Conservation (phyloP, 352 stramenopile species). For the Thraustochytrium striatum region DNA sequence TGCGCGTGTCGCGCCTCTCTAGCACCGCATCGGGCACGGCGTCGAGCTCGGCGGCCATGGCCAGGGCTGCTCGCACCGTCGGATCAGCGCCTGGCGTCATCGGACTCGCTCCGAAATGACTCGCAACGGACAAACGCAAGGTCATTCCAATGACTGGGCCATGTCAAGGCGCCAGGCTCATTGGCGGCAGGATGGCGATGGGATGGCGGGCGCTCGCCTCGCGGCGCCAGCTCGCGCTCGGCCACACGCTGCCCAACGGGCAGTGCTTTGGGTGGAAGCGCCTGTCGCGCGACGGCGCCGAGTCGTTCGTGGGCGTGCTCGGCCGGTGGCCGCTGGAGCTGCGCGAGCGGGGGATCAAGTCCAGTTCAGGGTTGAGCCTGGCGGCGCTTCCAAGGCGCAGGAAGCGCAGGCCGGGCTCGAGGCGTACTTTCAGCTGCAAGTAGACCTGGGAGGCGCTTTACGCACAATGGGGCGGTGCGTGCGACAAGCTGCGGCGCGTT, state of each 20-base stretch:
- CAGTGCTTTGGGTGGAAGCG: slow-evolving; percentile 71
- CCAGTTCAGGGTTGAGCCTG: slow-evolving; percentile 63
- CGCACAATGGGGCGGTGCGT: slow-evolving; percentile 66
- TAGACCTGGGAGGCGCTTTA: slow-evolving; percentile 67
- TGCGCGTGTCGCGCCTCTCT: no score
- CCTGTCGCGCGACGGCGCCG: slow-evolving; percentile 48
- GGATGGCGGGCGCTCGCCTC: background rate
- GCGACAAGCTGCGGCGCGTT: slow-evolving; percentile 66
- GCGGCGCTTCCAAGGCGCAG: slow-evolving; percentile 56
- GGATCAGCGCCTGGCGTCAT: no score
- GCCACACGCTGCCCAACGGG: slow-evolving; percentile 65
- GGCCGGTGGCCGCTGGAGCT: slow-evolving; percentile 59
- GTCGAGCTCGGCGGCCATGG: no score
- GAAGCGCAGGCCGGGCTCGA: slow-evolving; percentile 56
- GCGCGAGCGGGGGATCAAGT: slow-evolving; percentile 57
- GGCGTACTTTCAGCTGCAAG: slow-evolving; percentile 83
- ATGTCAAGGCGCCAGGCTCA: no score
- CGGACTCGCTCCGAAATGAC: no score
- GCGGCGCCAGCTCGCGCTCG: background rate
- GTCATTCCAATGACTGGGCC: no score
- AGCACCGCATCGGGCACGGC: no score
- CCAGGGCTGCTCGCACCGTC: no score
- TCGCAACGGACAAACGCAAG: no score
- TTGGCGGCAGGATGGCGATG: no score
- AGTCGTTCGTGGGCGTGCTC: slow-evolving; percentile 63